These are phyloP conservation scores for Gentiana straminea DNA, from an alignment of 257 asterid genomes.

Conservation along the genomic window DNA sequence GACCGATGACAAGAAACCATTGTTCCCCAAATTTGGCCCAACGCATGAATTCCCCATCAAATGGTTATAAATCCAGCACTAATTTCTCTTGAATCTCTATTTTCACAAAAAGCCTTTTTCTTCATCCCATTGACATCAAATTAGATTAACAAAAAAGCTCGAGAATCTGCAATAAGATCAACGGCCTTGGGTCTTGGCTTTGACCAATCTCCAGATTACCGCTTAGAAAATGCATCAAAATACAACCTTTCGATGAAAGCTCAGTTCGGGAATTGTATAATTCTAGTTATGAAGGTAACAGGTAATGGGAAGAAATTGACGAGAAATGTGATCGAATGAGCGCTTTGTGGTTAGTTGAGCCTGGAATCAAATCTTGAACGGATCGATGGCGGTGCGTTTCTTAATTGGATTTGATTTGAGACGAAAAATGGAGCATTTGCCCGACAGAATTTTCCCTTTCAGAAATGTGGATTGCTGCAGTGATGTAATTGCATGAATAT, in stretches of 20 bases:
- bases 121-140: constrained; percentile 27
- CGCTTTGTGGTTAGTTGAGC: constrained; percentile 3
- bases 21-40: constrained; percentile 62
- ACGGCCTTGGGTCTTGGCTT: not conserved
- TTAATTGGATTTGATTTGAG: constrained; percentile 1
- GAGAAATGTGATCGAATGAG: not conserved
- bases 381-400: constrained; percentile 5
- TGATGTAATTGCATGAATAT: too few relatives aligned
- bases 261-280: constrained; percentile 1
- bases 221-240: not conserved
- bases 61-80: constrained; percentile 16
- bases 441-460: constrained; percentile 4
- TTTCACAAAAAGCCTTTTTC: constrained; percentile 12
- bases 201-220: not conserved
- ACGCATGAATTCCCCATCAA: constrained; percentile 69
- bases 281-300: not conserved
- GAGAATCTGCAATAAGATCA: constrained; percentile 6
- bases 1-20: constrained; percentile 67
- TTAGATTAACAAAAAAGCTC: not conserved
- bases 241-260: not conserved
- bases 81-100: constrained; percentile 21
- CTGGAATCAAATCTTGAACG: constrained; percentile 1
- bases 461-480: not conserved
- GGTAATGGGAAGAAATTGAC: not conserved
- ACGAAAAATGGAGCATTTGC: constrained; percentile 9